phyloP scores from a whole-genome alignment of 148 eudicot species.

The Gaultheria prostrata region DNA sequence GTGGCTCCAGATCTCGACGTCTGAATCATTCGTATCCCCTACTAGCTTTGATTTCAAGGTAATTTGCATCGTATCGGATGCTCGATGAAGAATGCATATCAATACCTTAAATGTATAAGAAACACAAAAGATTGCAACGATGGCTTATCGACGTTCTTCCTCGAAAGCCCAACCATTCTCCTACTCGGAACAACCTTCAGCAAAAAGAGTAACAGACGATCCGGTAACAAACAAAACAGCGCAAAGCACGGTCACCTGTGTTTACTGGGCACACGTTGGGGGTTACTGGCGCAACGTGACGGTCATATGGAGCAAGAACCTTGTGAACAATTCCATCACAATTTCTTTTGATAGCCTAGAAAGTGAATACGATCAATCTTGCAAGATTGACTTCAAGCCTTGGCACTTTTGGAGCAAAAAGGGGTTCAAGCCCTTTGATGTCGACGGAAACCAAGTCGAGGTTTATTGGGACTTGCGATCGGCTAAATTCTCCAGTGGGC shows the following conservation, averaged over 20 bases:
- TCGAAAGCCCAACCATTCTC: conserved; percentile 31
- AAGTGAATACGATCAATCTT: conserved; percentile 35
- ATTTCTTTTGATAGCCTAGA: conserved; percentile 57
- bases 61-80: neutral
- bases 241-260: conserved; percentile 49
- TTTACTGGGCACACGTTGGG: conserved; percentile 56
- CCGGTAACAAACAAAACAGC: conserved; percentile 38
- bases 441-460: conserved; percentile 57
- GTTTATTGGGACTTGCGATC: conserved; percentile 81
- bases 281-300: conserved; percentile 80
- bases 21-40: neutral
- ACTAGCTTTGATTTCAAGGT: neutral
- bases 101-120: neutral
- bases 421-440: conserved; percentile 65
- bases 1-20: neutral
- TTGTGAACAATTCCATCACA: conserved; percentile 52
- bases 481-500: conserved; percentile 66
- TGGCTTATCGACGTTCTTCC: conserved; percentile 22
- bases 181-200: conserved; percentile 22
- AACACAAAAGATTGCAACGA: neutral
- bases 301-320: conserved; percentile 63
- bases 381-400: conserved; percentile 84
- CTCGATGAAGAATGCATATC: neutral
- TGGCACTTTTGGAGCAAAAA: conserved; percentile 93
- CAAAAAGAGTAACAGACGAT: conserved; percentile 40